These are phyloP conservation scores for Aspergillus haitiensis DNA, from an alignment of 495 filamentous ascomycete species.

Conservation along the genomic window DNA sequence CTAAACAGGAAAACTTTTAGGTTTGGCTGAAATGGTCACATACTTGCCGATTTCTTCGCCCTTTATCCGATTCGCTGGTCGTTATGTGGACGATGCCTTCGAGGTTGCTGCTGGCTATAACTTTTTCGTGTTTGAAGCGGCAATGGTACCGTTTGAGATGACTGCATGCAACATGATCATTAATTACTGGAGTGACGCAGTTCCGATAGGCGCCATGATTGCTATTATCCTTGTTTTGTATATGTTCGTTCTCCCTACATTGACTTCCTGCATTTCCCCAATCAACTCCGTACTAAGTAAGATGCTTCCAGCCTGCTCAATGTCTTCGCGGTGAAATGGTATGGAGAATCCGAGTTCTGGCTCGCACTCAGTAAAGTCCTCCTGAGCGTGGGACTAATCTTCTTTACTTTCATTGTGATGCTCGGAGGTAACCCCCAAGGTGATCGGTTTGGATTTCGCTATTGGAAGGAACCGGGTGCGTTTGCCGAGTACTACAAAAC, in stretches of 20 bases:
- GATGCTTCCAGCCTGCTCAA: constrained; percentile 39
- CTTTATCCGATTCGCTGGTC: constrained; percentile 79
- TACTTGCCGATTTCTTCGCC: constrained; percentile 79
- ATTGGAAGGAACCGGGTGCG: constrained; percentile 71
- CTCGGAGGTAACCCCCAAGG: constrained; percentile 68
- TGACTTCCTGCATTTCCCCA: not conserved
- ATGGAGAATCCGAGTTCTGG: constrained; percentile 73
- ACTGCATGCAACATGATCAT: constrained; percentile 47
- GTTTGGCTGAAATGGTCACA: constrained; percentile 78
- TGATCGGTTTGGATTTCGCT: constrained; percentile 77
- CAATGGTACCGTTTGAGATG: constrained; percentile 47
- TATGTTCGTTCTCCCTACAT: constrained; percentile 45
- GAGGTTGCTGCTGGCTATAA: constrained; percentile 68
- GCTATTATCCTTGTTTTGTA: constrained; percentile 45
- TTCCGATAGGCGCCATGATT: constrained; percentile 47
- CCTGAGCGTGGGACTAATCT: constrained; percentile 65
- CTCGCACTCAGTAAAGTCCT: constrained; percentile 70
- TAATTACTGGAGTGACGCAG: constrained; percentile 47
- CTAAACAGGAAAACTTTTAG: constrained; percentile 33
- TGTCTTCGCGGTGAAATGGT: constrained; percentile 70
- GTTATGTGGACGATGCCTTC: constrained; percentile 71
- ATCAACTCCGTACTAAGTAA: not conserved
- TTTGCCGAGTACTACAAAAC: constrained; percentile 64
- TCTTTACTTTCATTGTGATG: constrained; percentile 74
- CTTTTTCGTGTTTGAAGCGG: constrained; percentile 61